phyloP scores from a whole-genome alignment of 768 basidiomycete species.

The Crucibulum laeve region DNA sequence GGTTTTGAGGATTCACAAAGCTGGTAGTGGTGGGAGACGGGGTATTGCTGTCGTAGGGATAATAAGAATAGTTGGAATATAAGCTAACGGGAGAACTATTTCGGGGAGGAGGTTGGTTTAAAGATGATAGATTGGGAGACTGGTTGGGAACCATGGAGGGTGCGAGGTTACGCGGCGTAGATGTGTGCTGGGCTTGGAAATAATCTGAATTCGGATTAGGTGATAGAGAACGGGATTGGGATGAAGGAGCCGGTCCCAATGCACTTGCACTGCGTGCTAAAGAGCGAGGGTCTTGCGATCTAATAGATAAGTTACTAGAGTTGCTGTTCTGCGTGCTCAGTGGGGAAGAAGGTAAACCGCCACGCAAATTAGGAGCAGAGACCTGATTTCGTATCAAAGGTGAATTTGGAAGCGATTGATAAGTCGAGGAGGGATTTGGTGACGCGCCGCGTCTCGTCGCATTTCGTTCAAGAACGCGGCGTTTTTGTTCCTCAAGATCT shows the following conservation, averaged over 20 bases:
- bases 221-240: no score
- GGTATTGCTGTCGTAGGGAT: slow-evolving; percentile 43
- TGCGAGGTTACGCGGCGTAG: neutral
- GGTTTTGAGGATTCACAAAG: slow-evolving; percentile 1
- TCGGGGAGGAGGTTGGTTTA: slow-evolving; percentile 31
- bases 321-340: no score
- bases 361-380: neutral
- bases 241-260: no score
- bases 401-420: slow-evolving; percentile 3
- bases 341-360: neutral
- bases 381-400: neutral
- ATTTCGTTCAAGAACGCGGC: slow-evolving; percentile 58
- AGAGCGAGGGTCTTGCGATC: no score
- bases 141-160: neutral
- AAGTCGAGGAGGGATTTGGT: slow-evolving; percentile 13
- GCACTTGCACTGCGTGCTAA: no score
- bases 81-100: slow-evolving; percentile 34
- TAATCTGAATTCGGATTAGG: no score
- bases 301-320: no score
- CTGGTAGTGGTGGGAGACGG: slow-evolving; percentile 36
- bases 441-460: slow-evolving; percentile 32
- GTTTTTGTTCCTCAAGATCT: slow-evolving; percentile 40
- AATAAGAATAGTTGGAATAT: slow-evolving; percentile 68
- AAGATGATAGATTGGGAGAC: neutral
- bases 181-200: no score